A percentile compares a stretch with the other conserved stretches of the same genome.
Evolutionary conservation across 148 eudicot genomes (phyloP).

Genomic region (Fagopyrum tataricum): DNA sequence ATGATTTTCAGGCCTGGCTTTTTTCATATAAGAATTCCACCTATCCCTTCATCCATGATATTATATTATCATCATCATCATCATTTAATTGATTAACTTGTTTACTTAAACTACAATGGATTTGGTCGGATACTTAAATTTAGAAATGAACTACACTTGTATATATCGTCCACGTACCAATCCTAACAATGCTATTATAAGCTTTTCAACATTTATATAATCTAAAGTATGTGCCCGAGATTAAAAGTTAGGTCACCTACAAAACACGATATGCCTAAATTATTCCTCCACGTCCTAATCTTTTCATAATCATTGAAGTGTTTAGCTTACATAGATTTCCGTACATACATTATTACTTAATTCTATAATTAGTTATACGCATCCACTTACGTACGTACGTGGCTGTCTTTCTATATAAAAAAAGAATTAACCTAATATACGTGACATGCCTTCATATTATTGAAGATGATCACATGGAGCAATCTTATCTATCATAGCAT

Average conservation of each 20-base stretch:
- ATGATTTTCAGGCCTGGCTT: not conserved
- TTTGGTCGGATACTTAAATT: not conserved
- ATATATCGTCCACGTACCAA: not conserved
- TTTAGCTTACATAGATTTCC: not conserved
- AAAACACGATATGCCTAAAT: conserved; percentile 6
- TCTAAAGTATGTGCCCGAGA: not conserved
- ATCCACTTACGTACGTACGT: too few relatives aligned
- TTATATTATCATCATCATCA: too few relatives aligned
- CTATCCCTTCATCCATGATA: not conserved
- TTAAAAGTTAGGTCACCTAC: conserved; percentile 11
- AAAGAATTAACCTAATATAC: too few relatives aligned
- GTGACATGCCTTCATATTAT: too few relatives aligned
- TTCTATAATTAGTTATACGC: not conserved
- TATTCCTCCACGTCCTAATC: conserved; percentile 5
- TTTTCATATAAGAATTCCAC: not conserved
- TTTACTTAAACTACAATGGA: not conserved
- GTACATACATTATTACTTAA: not conserved
- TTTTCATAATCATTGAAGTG: not conserved
- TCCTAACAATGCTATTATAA: not conserved
- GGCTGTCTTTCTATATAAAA: too few relatives aligned
- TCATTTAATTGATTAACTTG: not conserved
- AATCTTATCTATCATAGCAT: too few relatives aligned
- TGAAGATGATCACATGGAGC: too few relatives aligned
- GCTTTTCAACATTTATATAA: not conserved
- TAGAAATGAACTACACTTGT: not conserved